These are phyloP conservation scores for Vaccinium myrtillus DNA, from an alignment of 148 eudicot species.

Conservation along the genomic window DNA sequence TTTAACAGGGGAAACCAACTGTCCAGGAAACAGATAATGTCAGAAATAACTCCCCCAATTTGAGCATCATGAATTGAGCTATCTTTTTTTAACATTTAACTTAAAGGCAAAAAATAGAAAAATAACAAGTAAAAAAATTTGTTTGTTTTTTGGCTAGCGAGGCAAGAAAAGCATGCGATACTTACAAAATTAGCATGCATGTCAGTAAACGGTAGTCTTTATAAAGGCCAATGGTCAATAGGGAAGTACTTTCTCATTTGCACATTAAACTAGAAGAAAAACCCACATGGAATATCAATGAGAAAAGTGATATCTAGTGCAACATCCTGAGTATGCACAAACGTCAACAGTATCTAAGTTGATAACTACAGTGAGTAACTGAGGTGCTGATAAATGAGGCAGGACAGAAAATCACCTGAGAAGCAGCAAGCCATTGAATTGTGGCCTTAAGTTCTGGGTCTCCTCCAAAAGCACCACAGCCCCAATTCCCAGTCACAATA, in stretches of 20 bases:
- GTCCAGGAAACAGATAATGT: background rate
- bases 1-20: background rate
- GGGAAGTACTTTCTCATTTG: background rate
- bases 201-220: background rate
- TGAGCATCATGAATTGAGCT: background rate
- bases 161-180: background rate
- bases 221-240: background rate
- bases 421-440: conserved; percentile 94
- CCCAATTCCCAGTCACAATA: conserved; percentile 97
- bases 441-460: conserved; percentile 87
- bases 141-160: background rate
- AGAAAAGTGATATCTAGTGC: background rate
- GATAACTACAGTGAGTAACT: background rate
- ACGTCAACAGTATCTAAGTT: background rate
- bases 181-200: background rate
- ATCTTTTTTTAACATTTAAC: background rate
- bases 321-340: background rate
- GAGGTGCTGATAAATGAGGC: background rate
- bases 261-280: background rate
- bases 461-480: conserved; percentile 98
- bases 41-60: background rate
- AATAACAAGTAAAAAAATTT: background rate
- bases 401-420: conserved; percentile 57
- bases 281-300: background rate
- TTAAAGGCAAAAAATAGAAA: background rate